A percentile compares a stretch with the other conserved stretches of the same genome.
These are phyloP conservation scores for Acanthamoeba healyi DNA, from an alignment of 208 protist genomes.

Conservation along the genomic window DNA sequence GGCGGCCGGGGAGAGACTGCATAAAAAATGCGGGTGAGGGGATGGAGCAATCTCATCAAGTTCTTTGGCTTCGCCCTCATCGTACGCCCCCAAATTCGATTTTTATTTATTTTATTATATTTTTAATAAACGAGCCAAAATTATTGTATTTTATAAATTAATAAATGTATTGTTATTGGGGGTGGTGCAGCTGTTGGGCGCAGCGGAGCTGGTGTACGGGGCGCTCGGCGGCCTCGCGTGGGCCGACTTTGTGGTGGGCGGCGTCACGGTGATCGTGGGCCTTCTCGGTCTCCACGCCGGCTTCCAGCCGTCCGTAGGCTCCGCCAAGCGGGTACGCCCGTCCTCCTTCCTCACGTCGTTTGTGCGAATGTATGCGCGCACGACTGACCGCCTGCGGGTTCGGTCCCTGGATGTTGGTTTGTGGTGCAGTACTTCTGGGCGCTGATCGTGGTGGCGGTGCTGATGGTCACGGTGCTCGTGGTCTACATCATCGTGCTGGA, in stretches of 20 bases:
- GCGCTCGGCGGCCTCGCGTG: not conserved
- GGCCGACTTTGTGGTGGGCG: slow-evolving; percentile 15
- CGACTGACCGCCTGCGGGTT: too few relatives aligned
- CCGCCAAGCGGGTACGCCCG: slow-evolving; percentile 2
- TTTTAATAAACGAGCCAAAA: not conserved
- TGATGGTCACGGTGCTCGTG: slow-evolving; percentile 31
- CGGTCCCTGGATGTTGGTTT: too few relatives aligned
- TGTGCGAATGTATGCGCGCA: too few relatives aligned
- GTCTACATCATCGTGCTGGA: slow-evolving; percentile 22
- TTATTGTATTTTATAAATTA: not conserved
- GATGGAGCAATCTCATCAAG: slow-evolving; percentile 41
- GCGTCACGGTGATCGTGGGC: not conserved
- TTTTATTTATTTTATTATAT: not conserved
- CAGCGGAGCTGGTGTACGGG: not conserved
- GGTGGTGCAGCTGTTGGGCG: not conserved
- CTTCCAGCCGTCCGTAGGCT: slow-evolving; percentile 10
- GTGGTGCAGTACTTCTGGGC: slow-evolving; percentile 38
- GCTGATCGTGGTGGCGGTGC: slow-evolving; percentile 19
- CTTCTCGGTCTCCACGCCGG: not conserved
- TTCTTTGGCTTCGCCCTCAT: not conserved
- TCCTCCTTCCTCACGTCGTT: not conserved
- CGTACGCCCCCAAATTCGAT: not conserved
- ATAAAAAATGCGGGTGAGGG: not conserved
- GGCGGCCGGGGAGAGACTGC: too few relatives aligned
- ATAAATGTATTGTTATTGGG: not conserved